Base-by-base conservation (phyloP, 257 asterid genomes). In the Jasminum sambac region DNA sequence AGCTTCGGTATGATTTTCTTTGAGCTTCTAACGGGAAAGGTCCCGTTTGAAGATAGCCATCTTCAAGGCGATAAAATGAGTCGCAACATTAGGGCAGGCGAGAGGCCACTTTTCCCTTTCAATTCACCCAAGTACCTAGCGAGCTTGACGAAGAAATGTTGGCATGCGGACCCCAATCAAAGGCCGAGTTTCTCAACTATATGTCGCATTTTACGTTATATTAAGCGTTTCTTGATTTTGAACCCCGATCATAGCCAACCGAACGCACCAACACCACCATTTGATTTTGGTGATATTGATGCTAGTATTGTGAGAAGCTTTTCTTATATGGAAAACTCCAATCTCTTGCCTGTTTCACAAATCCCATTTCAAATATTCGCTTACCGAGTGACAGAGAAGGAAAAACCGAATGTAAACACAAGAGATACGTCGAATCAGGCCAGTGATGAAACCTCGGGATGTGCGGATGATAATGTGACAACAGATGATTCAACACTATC, bases 1-100 rank as follows among this genome's bases (percentile, higher is more conserved):
- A 93, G 96, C 74, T 93, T 87, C 25, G 98, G 95, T 24, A 93
- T 93, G 97, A 80, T 93, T 12, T 93, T 96, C 50, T 93, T 93
- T 17, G 92, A 93, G 82, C 75, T 93, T 40, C 55, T 93, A 73
- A 87, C 96, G 0, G 98, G 98, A 39, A 93, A 93, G 77, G 95
- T 90, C 69, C 97, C 98, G 0, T 93, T 90, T 8, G 97, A 93
- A 26, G 97, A 93, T 34, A 66, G 88, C 6, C 98, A 90, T 77
- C 83, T 90, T 2, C 97, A 89, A 73, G 97, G 98, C 30, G 96
- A 93, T 6, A 90, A 89, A 77, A 86, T 89, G 98, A 80, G 96
- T 55, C 76, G 92, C 14, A 93, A 93, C 71, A 84, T 93, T 30
- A 82, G 90, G 66, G 89, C 92, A 21, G 98, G 98, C 11, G 97